Evolutionary conservation across 805 yeast species (phyloP).

Genomic region (Wickerhamomyces subpelliculosus): DNA sequence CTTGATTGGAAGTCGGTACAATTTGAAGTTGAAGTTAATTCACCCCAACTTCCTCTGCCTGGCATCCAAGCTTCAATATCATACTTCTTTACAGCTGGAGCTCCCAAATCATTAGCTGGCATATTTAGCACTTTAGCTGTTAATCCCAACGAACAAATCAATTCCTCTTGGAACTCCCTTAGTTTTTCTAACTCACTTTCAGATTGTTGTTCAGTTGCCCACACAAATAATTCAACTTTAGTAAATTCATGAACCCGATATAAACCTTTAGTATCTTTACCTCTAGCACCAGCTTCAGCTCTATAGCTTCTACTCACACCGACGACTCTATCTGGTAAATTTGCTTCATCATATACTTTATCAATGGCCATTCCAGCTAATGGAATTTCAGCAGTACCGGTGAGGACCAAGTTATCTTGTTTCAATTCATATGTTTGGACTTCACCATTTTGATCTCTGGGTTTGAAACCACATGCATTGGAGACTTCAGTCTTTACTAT

Average conservation of each 20-base stretch:
- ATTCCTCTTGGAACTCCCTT: conserved; percentile 53
- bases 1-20: conserved; percentile 89
- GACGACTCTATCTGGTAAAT: conserved; percentile 53
- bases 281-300: conserved; percentile 97
- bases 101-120: conserved; percentile 89
- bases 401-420: conserved; percentile 52
- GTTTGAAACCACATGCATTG: conserved; percentile 90
- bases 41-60: conserved; percentile 90
- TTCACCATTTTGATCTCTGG: conserved; percentile 82
- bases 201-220: conserved; percentile 47
- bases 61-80: conserved; percentile 99
- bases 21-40: conserved; percentile 83
- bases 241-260: conserved; percentile 96
- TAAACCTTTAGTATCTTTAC: conserved; percentile 84
- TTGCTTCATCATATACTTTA: conserved; percentile 31
- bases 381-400: conserved; percentile 96
- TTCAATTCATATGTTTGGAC: conserved; percentile 71
- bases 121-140: conserved; percentile 77
- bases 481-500: conserved; percentile 73
- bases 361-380: conserved; percentile 73
- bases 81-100: conserved; percentile 86
- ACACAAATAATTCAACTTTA: conserved; percentile 84
- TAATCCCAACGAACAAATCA: conserved; percentile 64
- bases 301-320: conserved; percentile 86
- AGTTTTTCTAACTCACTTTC: conserved; percentile 49